phyloP scores from a whole-genome alignment of 169 alveolate species.

The Eimeria praecox region DNA sequence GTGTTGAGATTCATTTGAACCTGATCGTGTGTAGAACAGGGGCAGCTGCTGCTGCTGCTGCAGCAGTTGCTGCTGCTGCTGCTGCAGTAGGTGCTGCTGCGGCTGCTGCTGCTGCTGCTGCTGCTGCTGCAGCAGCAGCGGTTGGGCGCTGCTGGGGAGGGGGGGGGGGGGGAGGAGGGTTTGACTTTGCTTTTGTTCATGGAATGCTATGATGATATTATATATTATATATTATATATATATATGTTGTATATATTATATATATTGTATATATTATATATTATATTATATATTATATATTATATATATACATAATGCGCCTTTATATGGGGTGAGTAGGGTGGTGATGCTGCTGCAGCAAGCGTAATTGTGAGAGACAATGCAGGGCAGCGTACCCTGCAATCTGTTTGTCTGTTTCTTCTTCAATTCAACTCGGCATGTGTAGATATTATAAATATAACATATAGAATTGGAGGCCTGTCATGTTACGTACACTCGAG shows the following conservation, averaged over 20 bases:
- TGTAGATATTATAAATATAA: neutral
- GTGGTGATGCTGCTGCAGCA: slow-evolving; percentile 36
- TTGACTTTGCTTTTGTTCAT: neutral
- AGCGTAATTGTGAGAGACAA: neutral
- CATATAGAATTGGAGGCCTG: neutral
- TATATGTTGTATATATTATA: no score
- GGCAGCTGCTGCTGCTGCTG: neutral
- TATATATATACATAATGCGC: neutral
- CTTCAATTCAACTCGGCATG: neutral
- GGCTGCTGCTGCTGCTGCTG: slow-evolving; percentile 13
- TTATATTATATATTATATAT: neutral
- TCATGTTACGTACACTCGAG: neutral
- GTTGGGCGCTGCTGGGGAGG: neutral
- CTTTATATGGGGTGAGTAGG: slow-evolving; percentile 12
- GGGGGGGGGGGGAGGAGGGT: neutral
- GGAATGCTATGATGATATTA: neutral
- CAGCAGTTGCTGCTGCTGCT: slow-evolving; percentile 20
- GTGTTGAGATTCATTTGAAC: neutral
- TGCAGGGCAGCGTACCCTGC: slow-evolving; percentile 49
- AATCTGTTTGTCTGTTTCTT: neutral
- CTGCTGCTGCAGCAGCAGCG: neutral
- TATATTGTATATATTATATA: neutral
- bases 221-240: neutral
- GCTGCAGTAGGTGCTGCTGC: neutral
- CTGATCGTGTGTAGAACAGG: no score